Base-by-base conservation (phyloP, 371 early-diverging fungal genomes). In the Rhizopus stolonifer region DNA sequence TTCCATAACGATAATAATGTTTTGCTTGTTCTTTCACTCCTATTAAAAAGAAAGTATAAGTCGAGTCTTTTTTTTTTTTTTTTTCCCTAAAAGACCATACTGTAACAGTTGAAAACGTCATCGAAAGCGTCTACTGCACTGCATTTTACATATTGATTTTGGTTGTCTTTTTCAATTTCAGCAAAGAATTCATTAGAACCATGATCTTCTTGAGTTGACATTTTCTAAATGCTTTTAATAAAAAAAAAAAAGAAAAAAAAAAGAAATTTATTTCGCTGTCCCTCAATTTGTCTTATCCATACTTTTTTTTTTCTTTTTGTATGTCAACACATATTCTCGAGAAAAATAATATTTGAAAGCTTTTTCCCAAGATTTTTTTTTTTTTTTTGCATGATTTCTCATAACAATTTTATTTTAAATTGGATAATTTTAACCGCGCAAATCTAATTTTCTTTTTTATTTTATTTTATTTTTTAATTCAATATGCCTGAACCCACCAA, bases 401-500 rank as follows among this genome's bases (percentile, higher is more conserved):
- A 29, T 29, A 9, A 9, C 6, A 29, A 9, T 29, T 29, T 29
- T 11, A 9, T n/a, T 36, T 36, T 36, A 14, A 36, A 29, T 29
- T 29, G 29, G 29, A 9, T 29, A 29, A 29, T 29, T 29, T 29
- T 29, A 29, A 29, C 29, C 29, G 29, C 29, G n/a, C n/a, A n/a
- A n/a, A n/a, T n/a, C n/a, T n/a, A n/a, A n/a, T n/a, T n/a, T 10
- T 10, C 31, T 29, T 29, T 29, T 29, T 29, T 29, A 7, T n/a
- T 36, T 36, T 36, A 11, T n/a, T 36, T 36, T 36, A 14, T 8
- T 36, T 4, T 36, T n/a, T 36, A n/a, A 36, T 36, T n/a, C n/a
- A 11, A 4, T n/a, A 67, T 80, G 75, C 61, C 84, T 25, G 85
- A 85, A 54, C 88, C 92, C 9, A 77, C 86, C 6, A 91, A 90